phyloP scores from a whole-genome alignment of 805 yeast genomes.

The Metschnikowia aberdeeniae region DNA sequence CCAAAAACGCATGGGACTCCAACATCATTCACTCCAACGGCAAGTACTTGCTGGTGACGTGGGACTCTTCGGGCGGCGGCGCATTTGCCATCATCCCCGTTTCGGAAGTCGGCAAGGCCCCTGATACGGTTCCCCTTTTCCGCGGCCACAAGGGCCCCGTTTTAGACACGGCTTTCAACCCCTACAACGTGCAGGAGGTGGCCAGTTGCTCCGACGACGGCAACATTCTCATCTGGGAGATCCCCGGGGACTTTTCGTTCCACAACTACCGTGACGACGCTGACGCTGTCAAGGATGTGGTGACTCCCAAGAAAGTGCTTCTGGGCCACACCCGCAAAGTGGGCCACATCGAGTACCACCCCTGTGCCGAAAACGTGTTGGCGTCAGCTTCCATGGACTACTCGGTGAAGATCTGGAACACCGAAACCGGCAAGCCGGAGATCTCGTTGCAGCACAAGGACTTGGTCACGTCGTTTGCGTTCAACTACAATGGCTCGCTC shows the following conservation, averaged over 20 bases:
- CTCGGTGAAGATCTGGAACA: constrained; percentile 87
- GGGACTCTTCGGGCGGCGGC: constrained; percentile 97
- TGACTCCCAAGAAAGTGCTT: constrained; percentile 61
- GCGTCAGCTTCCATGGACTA: constrained; percentile 91
- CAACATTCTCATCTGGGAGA: constrained; percentile 78
- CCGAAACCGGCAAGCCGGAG: constrained; percentile 66
- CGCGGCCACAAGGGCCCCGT: constrained; percentile 96
- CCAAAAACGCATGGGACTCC: constrained; percentile 95
- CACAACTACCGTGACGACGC: constrained; percentile 50
- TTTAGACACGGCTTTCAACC: constrained; percentile 92
- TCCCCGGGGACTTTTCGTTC: constrained; percentile 78
- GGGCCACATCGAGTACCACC: constrained; percentile 88
- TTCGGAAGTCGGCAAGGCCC: constrained; percentile 82
- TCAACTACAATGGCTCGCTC: constrained; percentile 83
- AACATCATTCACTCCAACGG: constrained; percentile 86
- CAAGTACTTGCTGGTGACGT: constrained; percentile 77
- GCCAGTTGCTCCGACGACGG: constrained; percentile 29
- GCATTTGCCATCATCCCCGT: constrained; percentile 93
- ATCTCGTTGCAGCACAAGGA: constrained; percentile 82
- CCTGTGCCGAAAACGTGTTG: constrained; percentile 78
- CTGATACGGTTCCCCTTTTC: constrained; percentile 88
- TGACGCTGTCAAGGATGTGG: constrained; percentile 61
- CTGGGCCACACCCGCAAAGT: constrained; percentile 91
- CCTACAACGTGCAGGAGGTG: constrained; percentile 66
- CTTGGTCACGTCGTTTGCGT: constrained; percentile 87